A percentile compares a stretch with the other conserved stretches of the same genome.
Evolutionary conservation across 495 filamentous ascomycete genomes (phyloP).

Genomic region (Opeltia flavorubescens): DNA sequence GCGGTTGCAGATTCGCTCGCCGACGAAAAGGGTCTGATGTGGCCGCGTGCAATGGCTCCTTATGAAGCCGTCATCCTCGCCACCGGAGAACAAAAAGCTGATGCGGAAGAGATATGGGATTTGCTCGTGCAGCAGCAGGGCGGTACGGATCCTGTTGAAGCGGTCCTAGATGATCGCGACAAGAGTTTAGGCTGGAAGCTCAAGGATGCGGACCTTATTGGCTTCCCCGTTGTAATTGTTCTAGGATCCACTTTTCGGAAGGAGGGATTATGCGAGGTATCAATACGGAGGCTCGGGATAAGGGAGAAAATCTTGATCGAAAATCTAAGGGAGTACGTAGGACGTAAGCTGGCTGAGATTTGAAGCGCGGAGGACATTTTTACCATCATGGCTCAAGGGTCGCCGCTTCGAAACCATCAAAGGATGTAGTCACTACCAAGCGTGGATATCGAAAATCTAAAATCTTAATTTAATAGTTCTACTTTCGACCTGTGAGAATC

Average conservation of each 20-base stretch:
- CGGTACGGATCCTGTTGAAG: constrained; percentile 30
- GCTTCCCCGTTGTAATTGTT: constrained; percentile 70
- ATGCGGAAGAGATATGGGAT: constrained; percentile 27
- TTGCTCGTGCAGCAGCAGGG: constrained; percentile 1
- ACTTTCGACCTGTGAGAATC: too few species aligned
- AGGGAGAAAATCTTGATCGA: constrained; percentile 33
- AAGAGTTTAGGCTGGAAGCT: constrained; percentile 68
- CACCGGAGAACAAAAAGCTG: constrained; percentile 29
- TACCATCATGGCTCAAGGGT: too few species aligned
- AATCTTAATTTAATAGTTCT: too few species aligned
- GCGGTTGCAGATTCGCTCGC: constrained; percentile 64
- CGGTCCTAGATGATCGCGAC: constrained; percentile 64
- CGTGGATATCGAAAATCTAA: too few species aligned
- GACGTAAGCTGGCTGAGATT: not conserved
- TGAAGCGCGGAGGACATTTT: not conserved
- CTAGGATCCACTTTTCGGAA: constrained; percentile 37
- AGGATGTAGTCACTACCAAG: too few species aligned
- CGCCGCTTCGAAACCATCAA: too few species aligned
- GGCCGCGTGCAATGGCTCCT: constrained; percentile 77
- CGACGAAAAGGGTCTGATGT: constrained; percentile 66
- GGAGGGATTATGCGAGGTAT: constrained; percentile 53
- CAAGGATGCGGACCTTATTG: constrained; percentile 74
- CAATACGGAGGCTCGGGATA: constrained; percentile 49
- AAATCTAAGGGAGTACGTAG: not conserved
- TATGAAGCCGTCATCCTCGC: constrained; percentile 65